Base-by-base conservation (phyloP, 495 filamentous ascomycete species). In the Neurospora tetrasperma region DNA sequence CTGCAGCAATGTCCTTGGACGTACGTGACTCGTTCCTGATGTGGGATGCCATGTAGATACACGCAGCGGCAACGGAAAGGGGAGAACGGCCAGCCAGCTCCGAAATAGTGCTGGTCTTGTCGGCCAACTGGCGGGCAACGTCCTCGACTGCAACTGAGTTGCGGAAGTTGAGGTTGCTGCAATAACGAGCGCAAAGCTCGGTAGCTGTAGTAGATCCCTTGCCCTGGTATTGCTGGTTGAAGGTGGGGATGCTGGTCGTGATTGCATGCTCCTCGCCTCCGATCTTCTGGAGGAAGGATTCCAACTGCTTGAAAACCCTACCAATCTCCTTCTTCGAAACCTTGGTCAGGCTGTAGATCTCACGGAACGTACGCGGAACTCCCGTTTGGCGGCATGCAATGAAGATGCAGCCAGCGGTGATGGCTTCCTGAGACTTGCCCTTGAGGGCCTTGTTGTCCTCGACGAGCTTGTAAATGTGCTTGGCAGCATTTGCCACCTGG, bases 301-400 rank as follows among this genome's bases (percentile, higher is more conserved):
- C 94, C 42, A 98, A 82, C 72, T 87, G 84, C 84, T 99, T 99
- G 86, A 98, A 99, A 42, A 95, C 94, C 66, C 95, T 86, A 27
- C 96, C 96, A 75, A 98, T 98, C 79, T 98, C 96, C 83, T 97
- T 97, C 83, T 97, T 96, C 38, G 91, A 89, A 14, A 98, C 95
- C 77, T 95, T 96, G 54, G 96, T 98, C 81, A 98, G 83, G 59
- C 91, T 88, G 80, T 91, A 95, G 76, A 99, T 93, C 81, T 98
- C 96, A 35, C 90, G 90, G 84, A 98, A 99, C 1, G 93, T 97
- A 70, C 96, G 90, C 3, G 92, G 91, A 23, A 94, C 91, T 75
- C 89, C 88, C 78, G 90, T 91, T 82, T 97, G 93, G 42, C 96
- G 94, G 79, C 94, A 98, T 35, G 96, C 94, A 78, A 98, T 94